phyloP scores from a whole-genome alignment of 345 rosid species.

The Aquilaria malaccensis region DNA sequence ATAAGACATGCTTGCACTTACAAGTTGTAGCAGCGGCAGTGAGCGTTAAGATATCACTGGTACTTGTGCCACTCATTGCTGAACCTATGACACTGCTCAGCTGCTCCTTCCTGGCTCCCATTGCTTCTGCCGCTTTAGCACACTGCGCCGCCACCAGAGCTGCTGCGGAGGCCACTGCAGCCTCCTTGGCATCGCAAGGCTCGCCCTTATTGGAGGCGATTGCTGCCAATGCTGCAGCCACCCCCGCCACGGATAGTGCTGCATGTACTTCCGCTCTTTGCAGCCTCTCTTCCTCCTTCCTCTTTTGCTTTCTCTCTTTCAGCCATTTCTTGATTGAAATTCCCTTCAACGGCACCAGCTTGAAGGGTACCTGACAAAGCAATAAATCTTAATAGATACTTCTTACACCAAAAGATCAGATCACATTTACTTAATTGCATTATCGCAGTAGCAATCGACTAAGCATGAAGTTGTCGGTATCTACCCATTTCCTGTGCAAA shows the following conservation, averaged over 20 bases:
- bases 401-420: neutral
- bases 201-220: conserved; percentile 35
- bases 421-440: too few relatives aligned
- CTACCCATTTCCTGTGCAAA: conserved; percentile 78
- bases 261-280: conserved; percentile 89
- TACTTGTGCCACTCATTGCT: conserved; percentile 60
- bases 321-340: conserved; percentile 77
- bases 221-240: conserved; percentile 79
- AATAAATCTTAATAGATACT: neutral
- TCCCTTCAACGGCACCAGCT: conserved; percentile 38
- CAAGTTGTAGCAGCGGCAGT: conserved; percentile 90
- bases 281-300: conserved; percentile 74
- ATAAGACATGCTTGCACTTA: conserved; percentile 21
- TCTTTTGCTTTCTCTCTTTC: conserved; percentile 63
- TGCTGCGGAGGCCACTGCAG: conserved; percentile 81
- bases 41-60: conserved; percentile 78
- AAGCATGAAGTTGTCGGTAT: neutral
- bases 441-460: neutral
- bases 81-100: conserved; percentile 57
- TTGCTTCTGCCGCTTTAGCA: conserved; percentile 71
- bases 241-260: conserved; percentile 76
- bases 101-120: conserved; percentile 83
- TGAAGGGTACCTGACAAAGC: conserved; percentile 55
- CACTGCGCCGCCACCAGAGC: conserved; percentile 86
- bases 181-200: conserved; percentile 33